Base-by-base conservation (phyloP, 2,329 filamentous ascomycete species). In the Orbilia quercus region DNA sequence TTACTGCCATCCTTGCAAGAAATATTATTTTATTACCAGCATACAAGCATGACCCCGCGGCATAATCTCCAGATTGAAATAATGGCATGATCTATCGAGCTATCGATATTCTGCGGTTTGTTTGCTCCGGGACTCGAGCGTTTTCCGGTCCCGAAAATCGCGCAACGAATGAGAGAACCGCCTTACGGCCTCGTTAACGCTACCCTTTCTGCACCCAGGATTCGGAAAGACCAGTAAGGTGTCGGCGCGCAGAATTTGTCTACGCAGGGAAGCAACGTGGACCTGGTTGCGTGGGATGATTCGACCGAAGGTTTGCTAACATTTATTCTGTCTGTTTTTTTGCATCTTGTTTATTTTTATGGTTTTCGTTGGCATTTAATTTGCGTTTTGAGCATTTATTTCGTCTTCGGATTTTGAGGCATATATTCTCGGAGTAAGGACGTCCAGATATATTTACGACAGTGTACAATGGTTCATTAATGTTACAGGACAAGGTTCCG, bases 231-330 rank as follows among this genome's bases (percentile, higher is more conserved):
- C 60, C 58, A 48, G 25, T 31, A 51, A 23, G 58, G 22, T 59
- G 50, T 38, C 42, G 57, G 36, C 16, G 20, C 38, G 36, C 25
- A 62, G 12, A 16, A 20, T 16, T 59, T 53, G 53, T 50, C 36
- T 23, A 12, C 38, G 47, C 63, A 67, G 64, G 47, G 31, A 48
- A 54, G 44, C 36, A 69, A 69, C 64, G 64, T 69, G 64, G 64
- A 54, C 55, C 64, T 62, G 40, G 64, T 44, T 69, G 64, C 64
- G 64, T 69, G 64, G 64, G 64, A 69, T 69, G 64, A 69, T 69
- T 69, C 64, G 64, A 69, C 48, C 23, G 47, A 55, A 31, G 28
- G 42, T 69, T 69, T 62, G 14, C 22, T 38, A 20, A 22, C 51
- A 45, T 53, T 23, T 34, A 14, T 59, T 22, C n/a, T 14, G 14